Base-by-base conservation (phyloP, 768 basidiomycete species). In the Fistulinella prunicolor region DNA sequence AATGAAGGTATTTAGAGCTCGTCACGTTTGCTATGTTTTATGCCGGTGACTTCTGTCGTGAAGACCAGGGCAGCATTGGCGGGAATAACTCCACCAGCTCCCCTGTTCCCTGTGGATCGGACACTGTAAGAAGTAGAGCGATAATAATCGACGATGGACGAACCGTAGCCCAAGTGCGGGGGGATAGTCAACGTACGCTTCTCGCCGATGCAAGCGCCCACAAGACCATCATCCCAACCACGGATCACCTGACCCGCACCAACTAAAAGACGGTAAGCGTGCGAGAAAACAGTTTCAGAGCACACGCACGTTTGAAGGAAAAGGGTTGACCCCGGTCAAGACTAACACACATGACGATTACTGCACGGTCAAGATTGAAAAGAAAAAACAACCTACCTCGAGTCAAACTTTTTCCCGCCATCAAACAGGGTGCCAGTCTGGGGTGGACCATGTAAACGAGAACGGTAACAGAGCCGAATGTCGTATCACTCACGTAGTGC, bases 121-220 rank as follows among this genome's bases (percentile, higher is more conserved):
- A 35, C 42, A 19, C n/a, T 3, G 7, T 34, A 9, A 52, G 38
- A 42, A 34, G 37, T 19, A 1, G 24, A 13, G 45, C 17, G 20
- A 35, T 5, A n/a, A 17, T 16, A 42, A 13, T 38, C 1, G 9
- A 21, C 14, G 7, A 29, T 24, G 10, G 6, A 74, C 87, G 48
- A 47, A 93, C 94, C 93, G 57, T 96, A 96, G 19, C 83, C 94
- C 72, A 84, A 71, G 42, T 72, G 51, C 6, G 90, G 62, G 13
- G 94, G 94, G 51, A 97, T 95, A 20, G 86, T 94, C 51, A 97
- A 77, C 5, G 75, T 89, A 37, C 94, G 85, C 74, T 90, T 93
- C 73, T 96, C 94, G 50, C 79, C 73, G 32, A 91, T 63, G 63
- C 94, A 95, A 84, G 95, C 93, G 46, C 86, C 88, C 32, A 78